Evolutionary conservation across 2,329 filamentous ascomycete genomes (phyloP).

Genomic region (Cladosporium sp.): DNA sequence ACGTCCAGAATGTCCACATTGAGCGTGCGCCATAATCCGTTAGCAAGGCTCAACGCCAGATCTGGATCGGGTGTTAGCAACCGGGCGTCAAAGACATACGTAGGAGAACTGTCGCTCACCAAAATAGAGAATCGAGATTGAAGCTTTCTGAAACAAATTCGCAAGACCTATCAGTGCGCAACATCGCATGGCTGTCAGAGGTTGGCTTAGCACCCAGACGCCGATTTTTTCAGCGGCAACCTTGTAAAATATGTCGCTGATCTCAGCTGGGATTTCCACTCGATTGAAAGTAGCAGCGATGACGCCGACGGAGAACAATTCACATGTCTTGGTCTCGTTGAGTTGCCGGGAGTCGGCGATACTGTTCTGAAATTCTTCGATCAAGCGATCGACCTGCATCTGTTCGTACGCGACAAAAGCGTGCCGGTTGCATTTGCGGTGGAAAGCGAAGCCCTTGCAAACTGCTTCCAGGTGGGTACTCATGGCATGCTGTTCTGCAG

Average conservation of each 20-base stretch:
- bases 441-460: slow-evolving; percentile 7
- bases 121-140: slow-evolving; percentile 12
- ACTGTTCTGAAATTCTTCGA: slow-evolving; percentile 2
- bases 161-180: slow-evolving; percentile 6
- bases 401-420: not conserved
- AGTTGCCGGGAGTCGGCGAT: not conserved
- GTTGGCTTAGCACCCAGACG: not conserved
- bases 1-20: not conserved
- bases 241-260: slow-evolving; percentile 2
- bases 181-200: slow-evolving; percentile 2
- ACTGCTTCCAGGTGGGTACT: slow-evolving; percentile 6
- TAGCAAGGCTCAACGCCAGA: not conserved
- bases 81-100: not conserved
- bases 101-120: not conserved
- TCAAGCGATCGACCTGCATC: not conserved
- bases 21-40: not conserved
- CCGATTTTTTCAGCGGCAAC: slow-evolving; percentile 6
- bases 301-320: not conserved
- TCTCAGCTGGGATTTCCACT: not conserved
- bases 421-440: slow-evolving; percentile 8
- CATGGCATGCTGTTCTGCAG: slow-evolving; percentile 4
- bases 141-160: slow-evolving; percentile 10
- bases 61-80: not conserved
- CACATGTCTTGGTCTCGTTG: not conserved
- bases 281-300: slow-evolving; percentile 10